These are phyloP conservation scores for Mrakia blollopis DNA, from an alignment of 768 basidiomycete genomes.

Conservation along the genomic window DNA sequence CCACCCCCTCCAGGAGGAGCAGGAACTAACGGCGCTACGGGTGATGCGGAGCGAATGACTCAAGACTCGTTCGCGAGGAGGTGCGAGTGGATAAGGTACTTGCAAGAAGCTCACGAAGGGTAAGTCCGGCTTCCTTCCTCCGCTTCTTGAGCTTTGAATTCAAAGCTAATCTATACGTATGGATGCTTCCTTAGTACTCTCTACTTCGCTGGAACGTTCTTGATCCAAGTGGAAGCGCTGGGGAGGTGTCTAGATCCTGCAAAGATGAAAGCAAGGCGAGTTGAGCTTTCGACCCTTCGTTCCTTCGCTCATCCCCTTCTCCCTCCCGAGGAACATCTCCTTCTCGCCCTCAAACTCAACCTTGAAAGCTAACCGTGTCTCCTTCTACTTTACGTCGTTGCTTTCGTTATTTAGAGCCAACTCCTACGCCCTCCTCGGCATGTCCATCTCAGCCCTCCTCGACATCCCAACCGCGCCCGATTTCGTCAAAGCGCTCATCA, in stretches of 20 bases:
- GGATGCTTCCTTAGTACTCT: background rate
- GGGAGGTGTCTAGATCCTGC: slow-evolving; percentile 8
- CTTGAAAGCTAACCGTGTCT: background rate
- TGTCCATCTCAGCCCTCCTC: slow-evolving; percentile 18
- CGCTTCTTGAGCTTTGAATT: background rate
- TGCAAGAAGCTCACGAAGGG: slow-evolving; percentile 12
- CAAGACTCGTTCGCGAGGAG: slow-evolving; percentile 12
- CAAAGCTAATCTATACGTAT: background rate
- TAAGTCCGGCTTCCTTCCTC: background rate
- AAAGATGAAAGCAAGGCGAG: slow-evolving; percentile 14
- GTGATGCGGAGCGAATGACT: background rate
- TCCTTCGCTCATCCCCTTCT: background rate
- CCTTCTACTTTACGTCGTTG: background rate
- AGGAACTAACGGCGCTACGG: background rate
- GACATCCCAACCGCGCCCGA: slow-evolving; percentile 1
- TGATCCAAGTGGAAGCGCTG: slow-evolving; percentile 3
- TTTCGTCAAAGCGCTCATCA: slow-evolving; percentile 9
- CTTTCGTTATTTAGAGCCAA: background rate
- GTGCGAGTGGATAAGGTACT: slow-evolving; percentile 9
- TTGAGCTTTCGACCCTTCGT: background rate
- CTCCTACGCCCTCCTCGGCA: slow-evolving; percentile 6
- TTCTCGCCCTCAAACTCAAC: background rate
- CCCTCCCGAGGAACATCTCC: background rate
- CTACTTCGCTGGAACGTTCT: slow-evolving; percentile 14
- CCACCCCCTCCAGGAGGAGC: background rate